phyloP scores from a whole-genome alignment of 345 rosid species.

The Limnanthes douglasii region DNA sequence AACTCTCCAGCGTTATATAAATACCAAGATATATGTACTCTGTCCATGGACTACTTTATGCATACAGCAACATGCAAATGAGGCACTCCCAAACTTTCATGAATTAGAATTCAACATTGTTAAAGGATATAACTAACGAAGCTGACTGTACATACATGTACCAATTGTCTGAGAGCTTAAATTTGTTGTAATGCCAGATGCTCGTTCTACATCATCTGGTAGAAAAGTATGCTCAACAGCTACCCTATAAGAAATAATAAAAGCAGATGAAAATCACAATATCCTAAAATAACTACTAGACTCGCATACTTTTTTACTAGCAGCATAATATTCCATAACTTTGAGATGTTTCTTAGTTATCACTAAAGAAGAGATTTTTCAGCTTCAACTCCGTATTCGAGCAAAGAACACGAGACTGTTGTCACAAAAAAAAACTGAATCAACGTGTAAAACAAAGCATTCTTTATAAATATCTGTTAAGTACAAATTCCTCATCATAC shows the following conservation, averaged over 20 bases:
- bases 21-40: too few species aligned
- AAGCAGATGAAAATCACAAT: neutral
- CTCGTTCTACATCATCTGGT: conserved; percentile 15
- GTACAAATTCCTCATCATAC: too few species aligned
- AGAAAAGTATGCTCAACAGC: conserved; percentile 9
- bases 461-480: too few species aligned
- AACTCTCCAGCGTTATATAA: neutral
- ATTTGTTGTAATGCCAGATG: conserved; percentile 14
- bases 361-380: too few species aligned
- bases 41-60: too few species aligned
- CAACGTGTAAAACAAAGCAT: too few species aligned
- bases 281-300: conserved; percentile 1
- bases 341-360: too few species aligned
- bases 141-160: conserved; percentile 19
- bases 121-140: neutral
- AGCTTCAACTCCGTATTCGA: too few species aligned
- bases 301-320: neutral
- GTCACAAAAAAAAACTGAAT: too few species aligned
- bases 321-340: too few species aligned
- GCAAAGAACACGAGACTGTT: too few species aligned
- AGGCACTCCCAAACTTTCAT: neutral
- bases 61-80: neutral
- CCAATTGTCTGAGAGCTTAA: conserved; percentile 7
- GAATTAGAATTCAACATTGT: neutral
- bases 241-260: conserved; percentile 18